Evolutionary conservation across 495 filamentous ascomycete species (phyloP), one percentile per base, ranked within the genome.

Genomic region (Hamigera avellanea): DNA sequence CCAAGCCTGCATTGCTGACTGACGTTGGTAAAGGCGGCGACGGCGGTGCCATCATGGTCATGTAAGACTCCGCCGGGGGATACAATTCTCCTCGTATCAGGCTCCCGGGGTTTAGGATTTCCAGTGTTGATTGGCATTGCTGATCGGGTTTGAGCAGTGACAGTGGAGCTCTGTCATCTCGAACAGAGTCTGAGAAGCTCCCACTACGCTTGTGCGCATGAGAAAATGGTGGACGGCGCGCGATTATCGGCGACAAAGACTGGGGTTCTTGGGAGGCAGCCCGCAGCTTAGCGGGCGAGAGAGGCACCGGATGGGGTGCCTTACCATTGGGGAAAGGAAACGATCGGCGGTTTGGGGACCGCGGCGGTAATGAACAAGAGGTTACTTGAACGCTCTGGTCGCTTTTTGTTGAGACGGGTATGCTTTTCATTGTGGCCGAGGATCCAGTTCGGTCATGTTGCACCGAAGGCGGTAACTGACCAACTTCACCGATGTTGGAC

Each of bases 151-250:
- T 77, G 53, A 43, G 62, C 35, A 46, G 61, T 45, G 54, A 71
- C 45, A 75, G 50, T 3, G 83, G 80, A 8, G 64, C 54, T 39
- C 80, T 66, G 36, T 73, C 69, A 52, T 94, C 87, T 50, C 87
- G 71, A 38, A 89, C 65, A 2, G 91, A 93, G 53, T 98, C 91
- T 1, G 82, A 86, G 41, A 94, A 83, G 51, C 80, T 83, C 12
- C 76, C 80, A 44, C 78, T 81, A 33, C 80, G 69, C 53, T 82
- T 81, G 52, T 83, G 81, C 8, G 64, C 56, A 50, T 75, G 63
- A 13, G 61, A 50, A 38, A 69, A 56, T 32, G 57, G 64, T 10
- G 66, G 52, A 29, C 54, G 49, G 14, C 45, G 43, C 3, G 56
- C 46, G 9, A 42, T 33, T 30, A 51, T 49, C 3, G 63, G 54